Conservation (phyloP, 176 grass and related monocot genomes). For the Eragrostis curvula region DNA sequence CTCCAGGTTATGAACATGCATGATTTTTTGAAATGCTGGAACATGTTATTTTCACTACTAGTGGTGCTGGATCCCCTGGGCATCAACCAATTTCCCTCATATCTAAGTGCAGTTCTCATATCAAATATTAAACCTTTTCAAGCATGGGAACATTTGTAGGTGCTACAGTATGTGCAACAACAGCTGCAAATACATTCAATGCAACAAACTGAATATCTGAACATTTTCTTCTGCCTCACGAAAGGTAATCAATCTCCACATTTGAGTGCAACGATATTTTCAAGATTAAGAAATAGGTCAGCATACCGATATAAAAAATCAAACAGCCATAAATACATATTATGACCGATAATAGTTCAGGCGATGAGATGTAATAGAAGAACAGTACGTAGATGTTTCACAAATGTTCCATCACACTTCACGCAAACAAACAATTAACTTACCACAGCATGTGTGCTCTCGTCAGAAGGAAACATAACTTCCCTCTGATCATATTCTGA, state of each 20-base stretch:
- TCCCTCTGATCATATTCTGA: conserved; percentile 85
- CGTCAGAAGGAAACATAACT: conserved; percentile 73
- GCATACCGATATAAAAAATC: background rate
- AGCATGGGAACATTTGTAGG: conserved; percentile 2
- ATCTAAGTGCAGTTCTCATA: background rate
- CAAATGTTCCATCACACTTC: conserved; percentile 22
- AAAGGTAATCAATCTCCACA: background rate
- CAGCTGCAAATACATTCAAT: background rate
- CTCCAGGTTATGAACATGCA: conserved; percentile 17
- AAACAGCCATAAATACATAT: conserved; percentile 10
- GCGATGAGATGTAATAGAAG: conserved; percentile 28
- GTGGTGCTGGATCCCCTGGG: background rate
- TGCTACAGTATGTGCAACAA: background rate
- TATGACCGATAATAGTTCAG: conserved; percentile 24
- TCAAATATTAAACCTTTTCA: conserved; percentile 1
- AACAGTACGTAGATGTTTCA: background rate
- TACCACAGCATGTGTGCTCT: conserved; percentile 61
- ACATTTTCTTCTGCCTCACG: background rate
- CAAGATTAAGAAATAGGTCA: background rate
- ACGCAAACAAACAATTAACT: conserved; percentile 42
- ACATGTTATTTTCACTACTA: background rate
- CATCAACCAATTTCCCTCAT: background rate
- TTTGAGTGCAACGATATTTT: background rate
- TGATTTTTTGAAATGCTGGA: background rate
- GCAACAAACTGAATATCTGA: conserved; percentile 8